Evolutionary conservation across 2,329 filamentous ascomycete genomes (phyloP), one percentile per base, ranked within the genome.

Genomic region (Talaromyces verruculosus): DNA sequence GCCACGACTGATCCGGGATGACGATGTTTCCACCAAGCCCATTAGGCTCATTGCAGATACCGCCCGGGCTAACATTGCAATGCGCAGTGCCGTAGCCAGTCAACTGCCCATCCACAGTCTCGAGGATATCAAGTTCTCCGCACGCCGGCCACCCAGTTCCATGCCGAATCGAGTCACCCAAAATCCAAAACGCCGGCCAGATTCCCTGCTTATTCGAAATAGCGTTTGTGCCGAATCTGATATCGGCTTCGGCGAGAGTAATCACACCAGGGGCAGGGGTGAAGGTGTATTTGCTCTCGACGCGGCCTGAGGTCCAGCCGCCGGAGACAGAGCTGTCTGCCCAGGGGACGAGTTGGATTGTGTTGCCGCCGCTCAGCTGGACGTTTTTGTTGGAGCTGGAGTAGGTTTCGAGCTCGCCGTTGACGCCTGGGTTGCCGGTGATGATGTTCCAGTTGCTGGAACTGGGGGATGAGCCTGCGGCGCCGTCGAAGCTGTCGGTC

Each of bases 371-470:
- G 22, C 64, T 66, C 6, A 66, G 41, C 51, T 66, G 64, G 10
- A 66, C 59, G 33, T 66, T 66, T 4, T 3, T 3, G 39, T 5
- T 66, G 3, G 64, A 66, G 17, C 49, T 66, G n/a, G 64, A 39
- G 49, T 66, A 66, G 5, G 64, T 66, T 39, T 66, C 64, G n/a
- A 66, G 33, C n/a, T 66, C 64, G 60, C 19, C 30, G 15, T 66
- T 66, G 19, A 66, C 64, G 7, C 49, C 51, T 7, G 22, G 22
- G 19, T 66, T 66, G 3, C 64, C 64, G 3, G 59, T 62, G 64
- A 66, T 66, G 33, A 66, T 66, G 49, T 66, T 66, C 64, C 64
- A 66, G 41, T 61, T 66, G 28, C 43, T 51, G 17, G 64, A 58
- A 33, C 43, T 66, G 22, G 64, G 64, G 17, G 39, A 39, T 19